Evolutionary conservation across 208 protist species (phyloP).

Genomic region (Strigomonas galati): DNA sequence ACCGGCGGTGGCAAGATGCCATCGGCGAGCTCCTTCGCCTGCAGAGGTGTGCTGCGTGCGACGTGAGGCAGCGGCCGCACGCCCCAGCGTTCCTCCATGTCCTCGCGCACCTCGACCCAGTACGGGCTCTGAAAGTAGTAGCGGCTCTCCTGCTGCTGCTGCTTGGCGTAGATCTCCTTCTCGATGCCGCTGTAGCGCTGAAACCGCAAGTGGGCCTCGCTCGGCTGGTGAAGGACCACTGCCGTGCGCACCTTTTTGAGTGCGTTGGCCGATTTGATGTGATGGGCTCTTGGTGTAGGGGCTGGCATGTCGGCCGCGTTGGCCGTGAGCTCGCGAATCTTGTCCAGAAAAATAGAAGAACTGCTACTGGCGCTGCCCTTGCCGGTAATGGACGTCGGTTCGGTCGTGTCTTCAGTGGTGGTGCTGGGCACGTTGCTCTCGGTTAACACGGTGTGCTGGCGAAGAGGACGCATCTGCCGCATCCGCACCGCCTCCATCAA

Average conservation of each 20-base stretch:
- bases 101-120: slow-evolving; percentile 29
- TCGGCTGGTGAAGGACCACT: background rate
- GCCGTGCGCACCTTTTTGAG: too few relatives aligned
- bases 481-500: background rate
- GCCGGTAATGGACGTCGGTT: too few relatives aligned
- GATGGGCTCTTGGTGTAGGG: background rate
- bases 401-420: background rate
- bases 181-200: background rate
- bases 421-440: background rate
- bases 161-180: background rate
- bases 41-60: slow-evolving; percentile 12
- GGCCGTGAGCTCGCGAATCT: background rate
- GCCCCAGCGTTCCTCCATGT: slow-evolving; percentile 33
- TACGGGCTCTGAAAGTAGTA: slow-evolving; percentile 48
- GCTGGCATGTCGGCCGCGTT: background rate
- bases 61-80: slow-evolving; percentile 21
- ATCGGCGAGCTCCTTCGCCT: background rate
- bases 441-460: background rate
- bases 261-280: too few relatives aligned
- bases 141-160: background rate
- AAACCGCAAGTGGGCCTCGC: background rate
- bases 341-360: background rate
- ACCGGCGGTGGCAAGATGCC: background rate
- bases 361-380: too few relatives aligned
- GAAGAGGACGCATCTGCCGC: background rate